phyloP scores from a whole-genome alignment of 805 yeast genomes.

The Lachancea dasiensis region DNA sequence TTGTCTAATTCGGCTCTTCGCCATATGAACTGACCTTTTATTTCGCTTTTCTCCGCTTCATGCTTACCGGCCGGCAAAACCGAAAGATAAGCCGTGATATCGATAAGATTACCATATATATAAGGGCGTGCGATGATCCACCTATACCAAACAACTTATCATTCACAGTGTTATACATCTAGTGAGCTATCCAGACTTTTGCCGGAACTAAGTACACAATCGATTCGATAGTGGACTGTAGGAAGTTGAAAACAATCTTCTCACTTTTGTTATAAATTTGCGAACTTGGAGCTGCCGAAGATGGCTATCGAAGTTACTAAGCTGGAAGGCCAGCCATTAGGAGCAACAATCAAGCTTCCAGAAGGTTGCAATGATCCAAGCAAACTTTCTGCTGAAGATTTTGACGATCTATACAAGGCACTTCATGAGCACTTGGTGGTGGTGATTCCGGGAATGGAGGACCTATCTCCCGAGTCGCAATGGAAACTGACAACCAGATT shows the following conservation, averaged over 20 bases:
- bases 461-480: slow-evolving; percentile 67
- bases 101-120: background rate
- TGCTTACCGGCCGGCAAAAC: slow-evolving; percentile 6
- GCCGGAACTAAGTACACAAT: too few relatives aligned
- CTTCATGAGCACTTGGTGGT: slow-evolving; percentile 64
- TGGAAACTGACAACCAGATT: slow-evolving; percentile 68
- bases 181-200: background rate
- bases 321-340: slow-evolving; percentile 42
- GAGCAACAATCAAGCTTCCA: slow-evolving; percentile 65
- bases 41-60: slow-evolving; percentile 4
- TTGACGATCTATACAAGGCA: slow-evolving; percentile 54
- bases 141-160: too few relatives aligned
- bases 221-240: too few relatives aligned
- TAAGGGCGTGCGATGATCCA: too few relatives aligned
- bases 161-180: background rate
- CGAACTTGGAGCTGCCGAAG: too few relatives aligned
- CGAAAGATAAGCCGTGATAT: background rate
- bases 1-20: background rate
- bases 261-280: too few relatives aligned
- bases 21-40: too few relatives aligned
- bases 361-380: slow-evolving; percentile 69
- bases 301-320: slow-evolving; percentile 21
- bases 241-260: too few relatives aligned
- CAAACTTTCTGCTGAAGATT: slow-evolving; percentile 57
- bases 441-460: slow-evolving; percentile 66